Evolutionary conservation across 2,329 filamentous ascomycete genomes (phyloP), one percentile per base, ranked within the genome.

Genomic region (Colletotrichum spinosum): DNA sequence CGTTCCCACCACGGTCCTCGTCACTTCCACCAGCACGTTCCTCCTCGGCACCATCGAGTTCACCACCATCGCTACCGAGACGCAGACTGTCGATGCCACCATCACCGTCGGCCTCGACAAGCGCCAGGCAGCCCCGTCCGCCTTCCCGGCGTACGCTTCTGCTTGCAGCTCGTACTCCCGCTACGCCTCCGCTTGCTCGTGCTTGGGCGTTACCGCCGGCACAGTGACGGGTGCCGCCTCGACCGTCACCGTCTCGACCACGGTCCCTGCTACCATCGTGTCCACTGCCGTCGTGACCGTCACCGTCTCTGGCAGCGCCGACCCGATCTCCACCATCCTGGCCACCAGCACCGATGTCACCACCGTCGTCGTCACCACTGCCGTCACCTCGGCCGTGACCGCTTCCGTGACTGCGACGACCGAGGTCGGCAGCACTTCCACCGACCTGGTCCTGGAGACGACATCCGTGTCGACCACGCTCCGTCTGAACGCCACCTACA

Each of bases 181-280:
- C 41, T 73, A 72, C 54, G 67, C 69, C 33, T 72, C 70, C 33
- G 71, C 71, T 13, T 73, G 71, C 69, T 68, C 65, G 6, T 73
- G 71, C 62, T 50, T 72, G 45, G 71, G 71, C 12, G 66, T 72
- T n/a, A 44, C 51, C 6, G 63, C 65, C 11, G 57, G 17, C 48
- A 72, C 71, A 8, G 69, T 55, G 44, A 72, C 71, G 8, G 67
- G 63, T 9, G 48, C 52, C 6, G 48, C 59, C 7, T 46, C 58
- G 13, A 58, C 61, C 25, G 60, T 59, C 37, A 68, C 64, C 12
- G 37, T 63, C 15, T 66, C 60, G 13, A 48, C 52, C 12, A 69
- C 66, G 8, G 55, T 64, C 3, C 60, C 68, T 33, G 63, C 68
- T 11, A 67, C 64, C 15, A 42, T 64, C 34, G 15, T 67, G 34